These are phyloP conservation scores for Yarrowia sp. DNA, from an alignment of 805 yeast genomes.

Conservation along the genomic window DNA sequence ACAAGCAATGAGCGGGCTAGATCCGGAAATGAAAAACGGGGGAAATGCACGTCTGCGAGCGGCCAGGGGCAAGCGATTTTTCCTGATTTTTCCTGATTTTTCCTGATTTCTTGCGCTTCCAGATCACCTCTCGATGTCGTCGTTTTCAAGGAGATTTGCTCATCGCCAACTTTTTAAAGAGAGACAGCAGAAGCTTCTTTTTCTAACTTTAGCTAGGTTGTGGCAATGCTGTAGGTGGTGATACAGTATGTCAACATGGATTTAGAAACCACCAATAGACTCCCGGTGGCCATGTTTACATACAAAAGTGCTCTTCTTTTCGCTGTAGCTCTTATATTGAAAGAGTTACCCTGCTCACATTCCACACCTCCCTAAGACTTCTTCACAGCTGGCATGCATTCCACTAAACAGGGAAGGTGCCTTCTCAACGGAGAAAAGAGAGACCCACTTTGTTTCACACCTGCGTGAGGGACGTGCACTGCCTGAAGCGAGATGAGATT, in stretches of 20 bases:
- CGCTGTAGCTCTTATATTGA: too few relatives aligned
- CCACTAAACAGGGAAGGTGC: neutral
- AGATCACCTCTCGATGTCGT: neutral
- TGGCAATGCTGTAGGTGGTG: too few relatives aligned
- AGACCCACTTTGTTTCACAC: neutral
- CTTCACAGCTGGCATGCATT: neutral
- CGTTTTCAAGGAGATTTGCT: too few relatives aligned
- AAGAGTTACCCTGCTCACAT: too few relatives aligned
- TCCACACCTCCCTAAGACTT: neutral
- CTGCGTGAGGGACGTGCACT: neutral
- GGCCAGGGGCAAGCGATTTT: neutral
- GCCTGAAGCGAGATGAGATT: too few relatives aligned
- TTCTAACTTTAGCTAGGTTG: too few relatives aligned
- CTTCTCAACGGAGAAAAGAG: neutral
- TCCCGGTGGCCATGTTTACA: too few relatives aligned
- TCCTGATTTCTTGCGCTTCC: neutral
- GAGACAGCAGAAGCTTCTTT: neutral
- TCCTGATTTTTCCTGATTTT: neutral
- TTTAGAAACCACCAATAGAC: too few relatives aligned
- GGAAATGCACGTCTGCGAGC: neutral
- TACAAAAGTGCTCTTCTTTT: too few relatives aligned
- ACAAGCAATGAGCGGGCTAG: slow-evolving; percentile 14
- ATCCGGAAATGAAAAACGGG: neutral
- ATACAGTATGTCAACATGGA: too few relatives aligned
- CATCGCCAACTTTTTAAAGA: too few relatives aligned